Evolutionary conservation across 345 rosid genomes (phyloP).

Genomic region (Brassica incana): DNA sequence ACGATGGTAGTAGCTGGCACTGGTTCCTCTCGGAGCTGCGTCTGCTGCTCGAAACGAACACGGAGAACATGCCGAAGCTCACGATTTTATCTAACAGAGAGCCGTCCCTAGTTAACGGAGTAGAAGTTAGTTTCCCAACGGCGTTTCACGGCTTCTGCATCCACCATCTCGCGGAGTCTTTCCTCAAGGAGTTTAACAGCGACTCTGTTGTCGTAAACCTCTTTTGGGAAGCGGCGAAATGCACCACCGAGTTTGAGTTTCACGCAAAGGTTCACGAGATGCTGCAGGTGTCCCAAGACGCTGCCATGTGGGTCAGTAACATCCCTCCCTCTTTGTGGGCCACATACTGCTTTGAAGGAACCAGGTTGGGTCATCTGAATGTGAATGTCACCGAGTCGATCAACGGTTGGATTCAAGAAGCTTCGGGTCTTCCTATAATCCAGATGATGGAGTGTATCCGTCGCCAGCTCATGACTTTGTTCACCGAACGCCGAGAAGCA

Average conservation of each 20-base stretch:
- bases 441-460: conserved; percentile 95
- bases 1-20: conserved; percentile 84
- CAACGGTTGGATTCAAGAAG: conserved; percentile 76
- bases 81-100: conserved; percentile 84
- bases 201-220: conserved; percentile 79
- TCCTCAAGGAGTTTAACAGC: conserved; percentile 64
- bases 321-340: conserved; percentile 87
- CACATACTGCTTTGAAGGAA: conserved; percentile 83
- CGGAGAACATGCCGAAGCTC: conserved; percentile 93
- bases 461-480: conserved; percentile 87
- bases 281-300: conserved; percentile 76
- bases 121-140: conserved; percentile 82
- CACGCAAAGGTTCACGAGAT: conserved; percentile 75
- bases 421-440: conserved; percentile 84
- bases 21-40: conserved; percentile 96
- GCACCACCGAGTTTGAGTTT: conserved; percentile 71
- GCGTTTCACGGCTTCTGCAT: conserved; percentile 94
- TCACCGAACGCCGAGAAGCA: conserved; percentile 79
- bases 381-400: conserved; percentile 81
- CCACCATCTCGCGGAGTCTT: conserved; percentile 79
- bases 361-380: conserved; percentile 80
- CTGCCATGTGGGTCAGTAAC: conserved; percentile 75
- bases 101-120: conserved; percentile 73
- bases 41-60: conserved; percentile 73
- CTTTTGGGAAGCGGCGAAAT: conserved; percentile 90